These are phyloP conservation scores for Annona cherimola DNA, from an alignment of 164 flowering plant genomes.

Conservation along the genomic window DNA sequence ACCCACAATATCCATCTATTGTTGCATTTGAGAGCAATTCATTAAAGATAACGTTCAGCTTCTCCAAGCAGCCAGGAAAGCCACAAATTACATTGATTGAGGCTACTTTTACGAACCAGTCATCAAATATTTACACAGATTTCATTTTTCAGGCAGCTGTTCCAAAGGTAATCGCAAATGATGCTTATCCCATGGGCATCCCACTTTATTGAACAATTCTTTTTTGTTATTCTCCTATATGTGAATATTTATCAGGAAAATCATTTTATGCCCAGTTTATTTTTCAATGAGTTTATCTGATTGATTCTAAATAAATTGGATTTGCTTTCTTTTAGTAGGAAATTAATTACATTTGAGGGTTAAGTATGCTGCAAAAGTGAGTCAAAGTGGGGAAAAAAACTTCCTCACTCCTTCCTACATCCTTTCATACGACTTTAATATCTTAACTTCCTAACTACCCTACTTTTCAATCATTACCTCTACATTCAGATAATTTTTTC, in stretches of 20 bases:
- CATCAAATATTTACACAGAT: conserved; percentile 55
- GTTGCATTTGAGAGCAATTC: conserved; percentile 76
- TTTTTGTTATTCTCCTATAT: background rate
- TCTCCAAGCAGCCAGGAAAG: conserved; percentile 68
- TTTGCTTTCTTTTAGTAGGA: background rate
- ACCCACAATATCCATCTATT: conserved; percentile 55
- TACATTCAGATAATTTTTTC: too few species aligned
- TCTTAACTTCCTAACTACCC: too few species aligned
- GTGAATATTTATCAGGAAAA: background rate
- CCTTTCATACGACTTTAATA: too few species aligned
- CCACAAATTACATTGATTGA: conserved; percentile 60
- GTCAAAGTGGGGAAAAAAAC: too few species aligned
- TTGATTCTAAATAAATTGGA: background rate
- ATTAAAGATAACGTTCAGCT: conserved; percentile 66
- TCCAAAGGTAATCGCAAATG: conserved; percentile 67
- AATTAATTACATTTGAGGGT: too few species aligned
- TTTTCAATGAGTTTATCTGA: background rate
- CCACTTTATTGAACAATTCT: background rate
- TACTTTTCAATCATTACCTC: too few species aligned
- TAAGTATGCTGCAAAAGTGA: too few species aligned
- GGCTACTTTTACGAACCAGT: conserved; percentile 71
- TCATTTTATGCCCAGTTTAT: background rate
- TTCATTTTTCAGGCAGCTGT: conserved; percentile 97
- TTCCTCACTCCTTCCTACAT: too few species aligned
- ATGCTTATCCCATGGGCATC: background rate